Evolutionary conservation across 176 grass and related monocot genomes (phyloP), one percentile per base, ranked within the genome.

Genomic region (Chrysopogon serrulatus): DNA sequence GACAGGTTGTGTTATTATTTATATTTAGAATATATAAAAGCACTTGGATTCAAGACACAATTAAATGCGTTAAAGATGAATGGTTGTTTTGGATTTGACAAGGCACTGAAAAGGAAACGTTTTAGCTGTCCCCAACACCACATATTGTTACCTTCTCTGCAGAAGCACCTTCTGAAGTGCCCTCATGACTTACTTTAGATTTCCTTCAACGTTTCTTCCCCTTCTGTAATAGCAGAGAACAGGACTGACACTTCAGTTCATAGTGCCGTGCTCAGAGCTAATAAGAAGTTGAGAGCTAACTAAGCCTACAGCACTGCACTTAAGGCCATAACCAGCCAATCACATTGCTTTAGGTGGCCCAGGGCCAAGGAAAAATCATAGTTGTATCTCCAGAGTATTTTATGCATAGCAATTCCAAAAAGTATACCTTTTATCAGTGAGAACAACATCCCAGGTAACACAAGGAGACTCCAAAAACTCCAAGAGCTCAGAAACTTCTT

Each of bases 391-490:
- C 32, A 47, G 39, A 64, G 23, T 12, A 79, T 44, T 28, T 19
- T 19, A 63, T 13, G n/a, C 27, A 79, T 47, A 47, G 54, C n/a
- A 65, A 45, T 34, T 65, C 19, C 28, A 80, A 28, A 48, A 5
- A 1, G 5, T 16, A 67, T 60, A 79, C 91, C 82, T 87, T 91
- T 83, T 79, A 57, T 91, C 91, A 82, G 88, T 49, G 61, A 99
- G 91, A 66, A 99, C 28, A 86, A 99, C 81, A 91, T 92, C 91
- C 79, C 97, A 88, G 18, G 93, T 99, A 77, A 94, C 73, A 75
- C 71, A 86, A 57, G 97, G 97, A 42, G 97, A 94, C 73, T 99
- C 97, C 84, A 99, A 81, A 85, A 99, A 99, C 51, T 99, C 97
- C 45, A 99, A 62, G 78, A 99, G 74, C 68, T 99, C 84, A 73